These are phyloP conservation scores for Dalbergia oliveri DNA, from an alignment of 306 rosid genomes.

Conservation along the genomic window DNA sequence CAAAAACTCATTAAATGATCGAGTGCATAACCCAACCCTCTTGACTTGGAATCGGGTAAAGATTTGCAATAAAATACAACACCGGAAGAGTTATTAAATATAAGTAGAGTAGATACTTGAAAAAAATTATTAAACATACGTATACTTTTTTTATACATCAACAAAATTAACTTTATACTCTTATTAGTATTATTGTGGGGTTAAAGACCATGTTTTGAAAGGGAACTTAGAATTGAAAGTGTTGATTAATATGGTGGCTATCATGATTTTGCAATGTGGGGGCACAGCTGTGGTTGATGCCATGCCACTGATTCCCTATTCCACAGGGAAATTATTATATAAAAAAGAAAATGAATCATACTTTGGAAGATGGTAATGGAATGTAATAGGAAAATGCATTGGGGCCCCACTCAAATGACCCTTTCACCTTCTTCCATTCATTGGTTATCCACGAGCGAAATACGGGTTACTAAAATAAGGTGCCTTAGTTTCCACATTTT, in stretches of 20 bases:
- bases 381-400: constrained; percentile 39
- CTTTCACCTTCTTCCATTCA: constrained; percentile 10
- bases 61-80: too few relatives aligned
- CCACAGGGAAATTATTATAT: not conserved
- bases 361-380: constrained; percentile 28
- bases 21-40: not conserved
- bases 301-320: not conserved
- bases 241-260: not conserved
- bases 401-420: constrained; percentile 43
- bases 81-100: too few relatives aligned
- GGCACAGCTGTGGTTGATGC: constrained; percentile 17
- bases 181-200: not conserved
- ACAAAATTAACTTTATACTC: not conserved
- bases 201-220: not conserved
- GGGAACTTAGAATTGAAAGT: not conserved
- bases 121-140: too few relatives aligned
- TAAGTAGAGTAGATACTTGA: too few relatives aligned
- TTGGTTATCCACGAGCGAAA: constrained; percentile 27
- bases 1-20: not conserved
- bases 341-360: not conserved
- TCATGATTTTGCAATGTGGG: constrained; percentile 28
- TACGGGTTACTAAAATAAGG: constrained; percentile 26
- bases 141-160: not conserved
- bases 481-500: constrained; percentile 42
- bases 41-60: too few relatives aligned